Conservation (phyloP, 495 filamentous ascomycete species). For the Pseudomonodictys pantanalensis region DNA sequence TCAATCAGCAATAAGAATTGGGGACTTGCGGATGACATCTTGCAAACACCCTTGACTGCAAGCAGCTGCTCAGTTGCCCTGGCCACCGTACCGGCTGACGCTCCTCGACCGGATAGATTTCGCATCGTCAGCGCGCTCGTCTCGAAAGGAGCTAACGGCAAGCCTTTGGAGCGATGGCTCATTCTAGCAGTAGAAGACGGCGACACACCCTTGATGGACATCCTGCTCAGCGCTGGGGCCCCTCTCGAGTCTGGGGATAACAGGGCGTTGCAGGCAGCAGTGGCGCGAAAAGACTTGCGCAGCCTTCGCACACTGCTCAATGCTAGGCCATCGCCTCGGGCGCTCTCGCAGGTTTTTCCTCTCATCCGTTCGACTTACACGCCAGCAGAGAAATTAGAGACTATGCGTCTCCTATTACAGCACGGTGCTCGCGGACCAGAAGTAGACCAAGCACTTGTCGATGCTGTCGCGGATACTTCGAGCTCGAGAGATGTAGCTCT, state of each 20-base stretch:
- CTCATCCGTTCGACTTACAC: constrained; percentile 14
- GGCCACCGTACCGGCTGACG: not conserved
- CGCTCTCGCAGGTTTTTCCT: constrained; percentile 14
- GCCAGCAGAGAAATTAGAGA: constrained; percentile 10
- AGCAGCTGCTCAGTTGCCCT: constrained; percentile 17
- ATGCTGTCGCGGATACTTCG: constrained; percentile 16
- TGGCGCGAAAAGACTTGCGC: constrained; percentile 14
- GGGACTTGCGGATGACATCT: constrained; percentile 10
- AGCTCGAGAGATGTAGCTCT: constrained; percentile 18
- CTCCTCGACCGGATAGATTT: constrained; percentile 7
- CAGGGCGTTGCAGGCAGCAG: constrained; percentile 6
- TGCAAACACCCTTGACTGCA: constrained; percentile 7
- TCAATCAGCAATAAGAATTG: constrained; percentile 18
- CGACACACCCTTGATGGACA: constrained; percentile 14
- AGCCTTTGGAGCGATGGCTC: constrained; percentile 18
- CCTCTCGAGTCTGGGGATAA: constrained; percentile 8
- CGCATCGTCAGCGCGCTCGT: constrained; percentile 10
- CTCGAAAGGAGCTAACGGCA: constrained; percentile 19
- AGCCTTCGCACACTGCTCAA: constrained; percentile 14
- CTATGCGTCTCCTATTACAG: constrained; percentile 11
- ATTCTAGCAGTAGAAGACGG: constrained; percentile 24
- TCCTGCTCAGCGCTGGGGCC: constrained; percentile 19
- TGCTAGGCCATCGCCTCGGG: not conserved
- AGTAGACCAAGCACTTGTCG: constrained; percentile 23
- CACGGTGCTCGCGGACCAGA: constrained; percentile 17